Conservation (phyloP, 768 basidiomycete species). For the Leccinum disarticulatum region DNA sequence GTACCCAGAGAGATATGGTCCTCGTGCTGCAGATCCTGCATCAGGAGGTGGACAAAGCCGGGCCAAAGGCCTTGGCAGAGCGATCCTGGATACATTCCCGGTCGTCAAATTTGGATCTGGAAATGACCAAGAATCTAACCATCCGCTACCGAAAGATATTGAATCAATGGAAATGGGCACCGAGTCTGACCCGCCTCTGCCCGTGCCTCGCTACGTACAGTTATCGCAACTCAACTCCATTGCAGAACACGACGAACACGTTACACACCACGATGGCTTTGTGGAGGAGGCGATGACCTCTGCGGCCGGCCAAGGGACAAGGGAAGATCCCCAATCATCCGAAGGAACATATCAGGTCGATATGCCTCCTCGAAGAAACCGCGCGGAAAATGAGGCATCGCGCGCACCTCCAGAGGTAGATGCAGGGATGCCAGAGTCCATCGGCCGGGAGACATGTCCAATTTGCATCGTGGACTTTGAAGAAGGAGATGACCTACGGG, state of each 20-base stretch:
- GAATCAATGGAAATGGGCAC: slow-evolving; percentile 22
- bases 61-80: slow-evolving; percentile 83
- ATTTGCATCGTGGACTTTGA: slow-evolving; percentile 96
- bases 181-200: neutral
- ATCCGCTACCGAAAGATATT: slow-evolving; percentile 31
- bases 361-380: neutral
- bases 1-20: slow-evolving; percentile 91
- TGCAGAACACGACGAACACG: neutral
- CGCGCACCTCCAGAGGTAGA: slow-evolving; percentile 22
- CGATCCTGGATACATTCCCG: slow-evolving; percentile 95
- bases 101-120: slow-evolving; percentile 76
- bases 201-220: slow-evolving; percentile 13
- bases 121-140: slow-evolving; percentile 11
- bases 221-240: slow-evolving; percentile 5
- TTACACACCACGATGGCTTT: neutral
- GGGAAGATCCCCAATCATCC: slow-evolving; percentile 1
- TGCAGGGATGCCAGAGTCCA: slow-evolving; percentile 58
- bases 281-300: neutral
- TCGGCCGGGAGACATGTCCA: slow-evolving; percentile 86
- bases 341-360: slow-evolving; percentile 10
- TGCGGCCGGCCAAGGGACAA: neutral
- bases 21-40: slow-evolving; percentile 44
- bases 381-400: neutral
- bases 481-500: slow-evolving; percentile 87
- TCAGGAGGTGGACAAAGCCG: slow-evolving; percentile 54